These are phyloP conservation scores for Hypoxylon sp. DNA, from an alignment of 2,329 filamentous ascomycete species.

Conservation along the genomic window DNA sequence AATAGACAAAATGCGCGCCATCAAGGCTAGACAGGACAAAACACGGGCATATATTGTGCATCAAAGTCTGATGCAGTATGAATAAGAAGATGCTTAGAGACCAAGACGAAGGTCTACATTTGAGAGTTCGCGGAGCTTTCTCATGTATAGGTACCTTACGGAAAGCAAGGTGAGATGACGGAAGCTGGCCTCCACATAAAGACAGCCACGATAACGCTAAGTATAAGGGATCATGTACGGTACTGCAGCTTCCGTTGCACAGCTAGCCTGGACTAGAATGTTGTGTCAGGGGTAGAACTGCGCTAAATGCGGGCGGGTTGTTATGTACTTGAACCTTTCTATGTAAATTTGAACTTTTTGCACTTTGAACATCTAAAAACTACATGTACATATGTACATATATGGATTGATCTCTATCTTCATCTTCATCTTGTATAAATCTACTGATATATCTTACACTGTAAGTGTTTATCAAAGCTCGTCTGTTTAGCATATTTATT, in stretches of 20 bases:
- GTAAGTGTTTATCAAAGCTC: neutral
- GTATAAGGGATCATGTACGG: neutral
- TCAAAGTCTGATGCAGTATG: conserved; percentile 14
- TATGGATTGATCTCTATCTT: too few species aligned
- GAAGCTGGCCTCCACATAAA: conserved; percentile 26
- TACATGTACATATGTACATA: too few species aligned
- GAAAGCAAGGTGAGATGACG: conserved; percentile 15
- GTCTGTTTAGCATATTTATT: neutral
- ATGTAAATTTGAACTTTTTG: neutral
- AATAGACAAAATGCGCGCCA: conserved; percentile 35
- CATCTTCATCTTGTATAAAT: neutral
- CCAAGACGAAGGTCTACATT: neutral
- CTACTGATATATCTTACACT: neutral
- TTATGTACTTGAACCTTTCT: neutral
- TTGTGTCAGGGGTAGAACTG: conserved; percentile 36
- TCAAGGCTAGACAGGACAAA: conserved; percentile 26
- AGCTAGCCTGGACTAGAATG: conserved; percentile 15
- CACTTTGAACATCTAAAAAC: neutral
- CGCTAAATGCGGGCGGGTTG: conserved; percentile 34
- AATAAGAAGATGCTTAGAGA: neutral
- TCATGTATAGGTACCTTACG: conserved; percentile 11
- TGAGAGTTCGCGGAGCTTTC: conserved; percentile 3
- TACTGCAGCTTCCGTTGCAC: conserved; percentile 2
- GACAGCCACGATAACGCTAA: neutral
- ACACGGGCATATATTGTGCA: conserved; percentile 14